Percentiles rank a stretch among this genome's conserved stretches.
Conservation (phyloP, 2,329 filamentous ascomycete species). For the Aphanocladium album region DNA sequence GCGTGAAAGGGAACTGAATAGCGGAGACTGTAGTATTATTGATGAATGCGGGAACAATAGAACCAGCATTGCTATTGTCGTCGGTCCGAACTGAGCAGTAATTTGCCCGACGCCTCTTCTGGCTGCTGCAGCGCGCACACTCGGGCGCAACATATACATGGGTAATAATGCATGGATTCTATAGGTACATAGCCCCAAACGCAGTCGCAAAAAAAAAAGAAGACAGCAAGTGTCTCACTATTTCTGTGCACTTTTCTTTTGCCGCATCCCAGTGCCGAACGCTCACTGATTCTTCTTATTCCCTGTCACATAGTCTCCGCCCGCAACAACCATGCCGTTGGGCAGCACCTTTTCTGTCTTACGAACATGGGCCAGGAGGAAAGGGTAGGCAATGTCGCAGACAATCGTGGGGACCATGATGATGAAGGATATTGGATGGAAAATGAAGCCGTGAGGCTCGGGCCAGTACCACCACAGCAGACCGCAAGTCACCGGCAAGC, state of each 20-base stretch:
- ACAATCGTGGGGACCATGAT: conserved; percentile 34
- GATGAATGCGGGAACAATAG: neutral
- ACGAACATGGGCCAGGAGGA: conserved; percentile 35
- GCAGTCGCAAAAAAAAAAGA: too few relatives aligned
- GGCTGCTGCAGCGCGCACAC: too few relatives aligned
- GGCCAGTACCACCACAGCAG: conserved; percentile 48
- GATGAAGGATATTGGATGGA: conserved; percentile 37
- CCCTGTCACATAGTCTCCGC: neutral
- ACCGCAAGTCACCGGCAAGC: conserved; percentile 33
- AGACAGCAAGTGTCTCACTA: too few relatives aligned
- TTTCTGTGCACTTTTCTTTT: neutral
- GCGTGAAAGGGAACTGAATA: neutral
- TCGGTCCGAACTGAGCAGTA: neutral
- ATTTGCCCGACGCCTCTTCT: neutral
- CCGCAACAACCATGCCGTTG: conserved; percentile 32
- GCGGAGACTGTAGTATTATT: neutral
- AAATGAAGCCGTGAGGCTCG: conserved; percentile 44
- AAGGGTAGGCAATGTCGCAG: conserved; percentile 41
- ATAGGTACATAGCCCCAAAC: neutral
- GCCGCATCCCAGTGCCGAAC: neutral
- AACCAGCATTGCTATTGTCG: neutral
- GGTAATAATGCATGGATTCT: neutral
- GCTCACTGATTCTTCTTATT: neutral
- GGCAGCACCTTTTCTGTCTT: conserved; percentile 33
- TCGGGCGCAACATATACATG: too few relatives aligned